Percentiles rank a stretch among this genome's conserved stretches.
phyloP scores from a whole-genome alignment of 2,329 filamentous ascomycete genomes.

The Fusarium armeniacum region DNA sequence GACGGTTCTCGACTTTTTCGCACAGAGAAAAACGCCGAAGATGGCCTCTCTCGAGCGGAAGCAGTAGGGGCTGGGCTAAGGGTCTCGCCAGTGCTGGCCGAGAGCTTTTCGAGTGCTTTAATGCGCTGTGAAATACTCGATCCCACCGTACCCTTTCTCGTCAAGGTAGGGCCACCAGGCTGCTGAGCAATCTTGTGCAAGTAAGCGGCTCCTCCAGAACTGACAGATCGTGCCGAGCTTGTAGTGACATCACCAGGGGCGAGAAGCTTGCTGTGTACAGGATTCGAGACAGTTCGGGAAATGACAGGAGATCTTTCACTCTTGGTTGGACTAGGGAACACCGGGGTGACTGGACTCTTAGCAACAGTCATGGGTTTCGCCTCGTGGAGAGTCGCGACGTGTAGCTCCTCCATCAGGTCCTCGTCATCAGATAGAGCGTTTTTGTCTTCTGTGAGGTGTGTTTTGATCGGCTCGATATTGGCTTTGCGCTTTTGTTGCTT shows the following conservation, averaged over 20 bases:
- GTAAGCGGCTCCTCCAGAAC: slow-evolving; percentile 70
- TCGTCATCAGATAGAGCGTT: slow-evolving; percentile 78
- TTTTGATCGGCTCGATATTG: slow-evolving; percentile 68
- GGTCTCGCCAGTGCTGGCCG: slow-evolving; percentile 57
- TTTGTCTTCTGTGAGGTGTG: slow-evolving; percentile 55
- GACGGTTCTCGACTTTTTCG: slow-evolving; percentile 63
- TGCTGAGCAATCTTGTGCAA: slow-evolving; percentile 69
- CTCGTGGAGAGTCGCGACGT: slow-evolving; percentile 84
- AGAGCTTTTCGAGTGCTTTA: slow-evolving; percentile 88
- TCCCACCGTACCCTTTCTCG: slow-evolving; percentile 81
- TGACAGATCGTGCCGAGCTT: slow-evolving; percentile 66
- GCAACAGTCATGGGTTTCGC: slow-evolving; percentile 84
- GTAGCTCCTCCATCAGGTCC: slow-evolving; percentile 86
- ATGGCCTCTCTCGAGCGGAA: slow-evolving; percentile 58
- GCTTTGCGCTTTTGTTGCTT: slow-evolving; percentile 52
- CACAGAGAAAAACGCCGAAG: slow-evolving; percentile 72
- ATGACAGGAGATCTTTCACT: slow-evolving; percentile 47
- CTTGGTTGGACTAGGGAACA: slow-evolving; percentile 61
- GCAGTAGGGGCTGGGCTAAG: slow-evolving; percentile 19
- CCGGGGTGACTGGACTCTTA: slow-evolving; percentile 83
- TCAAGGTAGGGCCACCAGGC: slow-evolving; percentile 63
- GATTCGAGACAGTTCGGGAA: slow-evolving; percentile 64
- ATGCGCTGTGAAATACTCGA: slow-evolving; percentile 95
- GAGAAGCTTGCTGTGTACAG: slow-evolving; percentile 61
- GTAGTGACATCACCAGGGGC: slow-evolving; percentile 63